Percentiles rank a stretch among this genome's conserved stretches.
Evolutionary conservation across 805 yeast genomes (phyloP).

Genomic region (Phaffomyces antillensis): DNA sequence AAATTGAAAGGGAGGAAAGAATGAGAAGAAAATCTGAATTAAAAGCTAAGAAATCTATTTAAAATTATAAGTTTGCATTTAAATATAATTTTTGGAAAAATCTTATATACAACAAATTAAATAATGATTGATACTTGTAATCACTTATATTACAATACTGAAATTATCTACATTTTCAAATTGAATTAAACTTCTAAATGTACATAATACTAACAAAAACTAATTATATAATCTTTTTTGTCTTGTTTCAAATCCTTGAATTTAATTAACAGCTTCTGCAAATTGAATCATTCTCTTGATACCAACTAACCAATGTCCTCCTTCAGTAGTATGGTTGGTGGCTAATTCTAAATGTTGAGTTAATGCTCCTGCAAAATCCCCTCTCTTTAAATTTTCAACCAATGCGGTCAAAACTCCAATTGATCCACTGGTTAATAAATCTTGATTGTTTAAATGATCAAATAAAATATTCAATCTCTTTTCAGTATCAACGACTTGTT

Average conservation of each 20-base stretch:
- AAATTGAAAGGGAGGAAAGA: conserved; percentile 61
- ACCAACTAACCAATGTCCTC: conserved; percentile 91
- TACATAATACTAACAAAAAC: background rate
- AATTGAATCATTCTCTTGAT: conserved; percentile 81
- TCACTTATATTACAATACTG: too few species aligned
- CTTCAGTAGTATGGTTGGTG: conserved; percentile 58
- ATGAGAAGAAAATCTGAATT: conserved; percentile 32
- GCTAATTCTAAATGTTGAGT: conserved; percentile 50
- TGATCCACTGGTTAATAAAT: conserved; percentile 51
- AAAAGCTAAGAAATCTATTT: conserved; percentile 9
- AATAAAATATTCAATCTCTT: conserved; percentile 71
- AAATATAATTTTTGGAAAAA: background rate
- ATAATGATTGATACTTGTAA: too few species aligned
- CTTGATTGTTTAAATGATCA: conserved; percentile 71
- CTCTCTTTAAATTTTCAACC: conserved; percentile 40
- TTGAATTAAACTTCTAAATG: background rate
- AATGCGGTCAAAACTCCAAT: conserved; percentile 46
- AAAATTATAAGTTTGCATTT: background rate
- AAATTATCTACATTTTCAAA: too few species aligned
- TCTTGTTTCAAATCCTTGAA: background rate
- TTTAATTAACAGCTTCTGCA: conserved; percentile 32
- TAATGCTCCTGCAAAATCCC: conserved; percentile 56
- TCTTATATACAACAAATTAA: background rate
- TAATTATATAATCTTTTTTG: background rate
- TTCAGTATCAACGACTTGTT: conserved; percentile 74